Percentiles rank a stretch among this genome's conserved stretches.
phyloP scores from a whole-genome alignment of 2,329 filamentous ascomycete genomes.

The Sphaerulina musiva region DNA sequence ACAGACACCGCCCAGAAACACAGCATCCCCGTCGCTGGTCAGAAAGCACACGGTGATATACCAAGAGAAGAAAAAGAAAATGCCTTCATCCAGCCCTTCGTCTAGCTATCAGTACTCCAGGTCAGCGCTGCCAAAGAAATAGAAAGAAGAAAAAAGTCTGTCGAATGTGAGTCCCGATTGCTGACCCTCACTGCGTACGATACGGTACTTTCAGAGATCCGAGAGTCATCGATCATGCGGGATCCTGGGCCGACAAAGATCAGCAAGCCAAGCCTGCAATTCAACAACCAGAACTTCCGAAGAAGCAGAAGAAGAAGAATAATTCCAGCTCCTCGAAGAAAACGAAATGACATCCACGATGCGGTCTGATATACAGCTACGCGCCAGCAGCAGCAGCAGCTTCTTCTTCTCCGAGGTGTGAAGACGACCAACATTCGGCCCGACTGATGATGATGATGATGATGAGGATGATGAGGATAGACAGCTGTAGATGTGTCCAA shows the following conservation, averaged over 20 bases:
- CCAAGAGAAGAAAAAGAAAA: background rate
- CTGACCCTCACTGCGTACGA: background rate
- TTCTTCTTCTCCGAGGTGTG: background rate
- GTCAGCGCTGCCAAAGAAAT: background rate
- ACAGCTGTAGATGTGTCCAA: background rate
- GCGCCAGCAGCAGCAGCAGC: background rate
- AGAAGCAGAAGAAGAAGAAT: background rate
- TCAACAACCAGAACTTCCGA: background rate
- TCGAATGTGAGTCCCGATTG: background rate
- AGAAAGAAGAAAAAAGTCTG: background rate
- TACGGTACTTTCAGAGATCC: background rate
- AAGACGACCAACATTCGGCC: background rate
- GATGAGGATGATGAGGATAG: background rate
- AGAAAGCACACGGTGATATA: background rate
- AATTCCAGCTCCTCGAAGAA: background rate
- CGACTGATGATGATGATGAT: background rate
- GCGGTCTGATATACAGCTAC: background rate
- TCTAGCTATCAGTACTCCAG: background rate
- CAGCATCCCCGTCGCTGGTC: background rate
- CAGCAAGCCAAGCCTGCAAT: background rate
- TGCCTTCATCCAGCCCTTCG: background rate
- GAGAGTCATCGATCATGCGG: background rate
- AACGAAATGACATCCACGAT: background rate
- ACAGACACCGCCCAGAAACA: background rate
- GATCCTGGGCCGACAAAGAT: background rate